Percentiles rank a stretch among this genome's conserved stretches.
phyloP scores from a whole-genome alignment of 2,329 filamentous ascomycete species.

The Fusarium floridanum region DNA sequence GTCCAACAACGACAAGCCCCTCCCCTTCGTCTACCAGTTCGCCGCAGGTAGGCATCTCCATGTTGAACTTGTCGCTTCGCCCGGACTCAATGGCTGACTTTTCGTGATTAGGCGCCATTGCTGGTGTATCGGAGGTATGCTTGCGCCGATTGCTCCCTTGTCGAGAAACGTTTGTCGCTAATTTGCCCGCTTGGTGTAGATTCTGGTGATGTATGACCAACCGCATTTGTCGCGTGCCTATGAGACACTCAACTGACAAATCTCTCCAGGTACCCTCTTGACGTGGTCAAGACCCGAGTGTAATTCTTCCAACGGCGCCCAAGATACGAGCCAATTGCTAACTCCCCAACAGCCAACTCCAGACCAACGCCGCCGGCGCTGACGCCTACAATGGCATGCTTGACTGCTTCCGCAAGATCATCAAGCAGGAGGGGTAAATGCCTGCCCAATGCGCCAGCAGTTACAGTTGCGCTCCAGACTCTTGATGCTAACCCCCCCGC shows the following conservation, averaged over 20 bases:
- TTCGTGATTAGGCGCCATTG: slow-evolving; percentile 78
- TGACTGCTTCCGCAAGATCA: slow-evolving; percentile 97
- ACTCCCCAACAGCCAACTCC: slow-evolving; percentile 77
- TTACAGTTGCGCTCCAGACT: slow-evolving; percentile 12
- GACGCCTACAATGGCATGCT: slow-evolving; percentile 97
- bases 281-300: slow-evolving; percentile 98
- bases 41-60: slow-evolving; percentile 76
- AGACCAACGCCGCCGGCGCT: slow-evolving; percentile 80
- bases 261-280: slow-evolving; percentile 89
- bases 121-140: slow-evolving; percentile 95
- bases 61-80: slow-evolving; percentile 1
- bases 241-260: slow-evolving; percentile 32
- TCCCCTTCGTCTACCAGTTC: slow-evolving; percentile 96
- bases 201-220: slow-evolving; percentile 81
- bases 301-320: slow-evolving; percentile 62
- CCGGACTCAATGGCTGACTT: slow-evolving; percentile 37
- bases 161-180: slow-evolving; percentile 16
- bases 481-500: slow-evolving; percentile 32
- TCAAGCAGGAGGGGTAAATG: slow-evolving; percentile 89
- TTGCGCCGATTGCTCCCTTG: slow-evolving; percentile 5
- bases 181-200: slow-evolving; percentile 64
- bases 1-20: slow-evolving; percentile 72
- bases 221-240: slow-evolving; percentile 36
- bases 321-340: slow-evolving; percentile 24
- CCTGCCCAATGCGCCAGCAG: slow-evolving; percentile 47